Conservation (phyloP, 2,329 filamentous ascomycete species). For the Pyrenophora tritici-repentis region DNA sequence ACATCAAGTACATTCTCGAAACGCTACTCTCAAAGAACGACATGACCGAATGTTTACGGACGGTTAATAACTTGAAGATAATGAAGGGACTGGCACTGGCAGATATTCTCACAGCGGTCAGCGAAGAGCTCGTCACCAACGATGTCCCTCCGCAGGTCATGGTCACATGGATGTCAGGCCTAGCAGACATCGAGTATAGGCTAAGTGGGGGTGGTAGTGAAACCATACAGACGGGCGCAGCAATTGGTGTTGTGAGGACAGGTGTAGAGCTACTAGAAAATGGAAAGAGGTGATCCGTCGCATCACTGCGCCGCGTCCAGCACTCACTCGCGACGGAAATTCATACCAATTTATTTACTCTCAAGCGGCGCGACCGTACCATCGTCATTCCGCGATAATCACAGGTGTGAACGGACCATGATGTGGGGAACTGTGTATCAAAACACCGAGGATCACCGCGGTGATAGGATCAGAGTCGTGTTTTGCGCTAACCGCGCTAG, state of each 20-base stretch:
- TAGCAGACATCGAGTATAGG: constrained; percentile 92
- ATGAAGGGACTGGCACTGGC: constrained; percentile 86
- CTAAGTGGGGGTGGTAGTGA: constrained; percentile 87
- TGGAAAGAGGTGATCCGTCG: constrained; percentile 28
- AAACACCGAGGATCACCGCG: constrained; percentile 2
- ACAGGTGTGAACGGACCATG: not conserved
- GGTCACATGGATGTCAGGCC: constrained; percentile 86
- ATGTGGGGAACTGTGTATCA: constrained; percentile 8
- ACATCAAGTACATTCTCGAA: constrained; percentile 81
- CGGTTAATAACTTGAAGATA: constrained; percentile 85
- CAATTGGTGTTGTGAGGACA: constrained; percentile 85
- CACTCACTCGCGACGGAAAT: not conserved
- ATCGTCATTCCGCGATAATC: not conserved
- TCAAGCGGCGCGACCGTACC: not conserved
- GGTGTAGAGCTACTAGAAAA: constrained; percentile 72
- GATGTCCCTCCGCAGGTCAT: constrained; percentile 86
- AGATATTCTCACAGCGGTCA: constrained; percentile 86
- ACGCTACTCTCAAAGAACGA: constrained; percentile 84
- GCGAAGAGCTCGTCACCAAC: constrained; percentile 79
- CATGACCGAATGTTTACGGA: constrained; percentile 85
- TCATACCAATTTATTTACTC: constrained; percentile 14
- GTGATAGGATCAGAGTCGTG: constrained; percentile 12
- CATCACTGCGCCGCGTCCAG: not conserved
- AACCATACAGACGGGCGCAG: constrained; percentile 85
- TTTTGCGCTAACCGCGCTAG: constrained; percentile 17